A percentile compares a stretch with the other conserved stretches of the same genome.
Evolutionary conservation across 2,329 filamentous ascomycete species (phyloP).

Genomic region (Aspergillus latus): DNA sequence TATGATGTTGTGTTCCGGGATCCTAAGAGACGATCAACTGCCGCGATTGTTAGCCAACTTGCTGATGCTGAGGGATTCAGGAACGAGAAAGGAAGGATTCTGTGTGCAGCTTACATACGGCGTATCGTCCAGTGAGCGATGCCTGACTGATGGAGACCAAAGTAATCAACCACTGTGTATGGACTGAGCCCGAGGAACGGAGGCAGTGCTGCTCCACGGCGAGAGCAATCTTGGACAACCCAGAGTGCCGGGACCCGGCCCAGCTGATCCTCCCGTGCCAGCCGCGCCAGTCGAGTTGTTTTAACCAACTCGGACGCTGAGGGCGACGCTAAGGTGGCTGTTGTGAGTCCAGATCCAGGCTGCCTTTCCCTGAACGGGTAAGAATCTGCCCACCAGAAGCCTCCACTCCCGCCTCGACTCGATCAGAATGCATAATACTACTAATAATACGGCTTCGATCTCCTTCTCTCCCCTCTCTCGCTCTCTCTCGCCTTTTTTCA

Average conservation of each 20-base stretch:
- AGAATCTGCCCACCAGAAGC: background rate
- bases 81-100: background rate
- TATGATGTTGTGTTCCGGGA: background rate
- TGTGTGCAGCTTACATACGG: background rate
- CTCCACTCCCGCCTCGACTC: background rate
- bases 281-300: background rate
- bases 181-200: background rate
- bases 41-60: background rate
- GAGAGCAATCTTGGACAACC: conserved; percentile 4
- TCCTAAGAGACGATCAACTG: background rate
- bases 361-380: background rate
- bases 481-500: background rate
- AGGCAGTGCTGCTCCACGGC: conserved; percentile 2
- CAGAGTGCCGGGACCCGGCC: conserved; percentile 15
- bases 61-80: background rate
- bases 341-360: conserved; percentile 5
- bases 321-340: conserved; percentile 2
- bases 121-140: background rate
- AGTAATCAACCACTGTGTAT: background rate
- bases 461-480: background rate
- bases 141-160: background rate
- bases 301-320: background rate
- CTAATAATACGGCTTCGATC: background rate
- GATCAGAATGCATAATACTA: background rate
- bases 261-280: conserved; percentile 14